Evolutionary conservation across 177 flowering plant species (phyloP), one percentile per base, ranked within the genome.

Genomic region (Vitis hybrid): DNA sequence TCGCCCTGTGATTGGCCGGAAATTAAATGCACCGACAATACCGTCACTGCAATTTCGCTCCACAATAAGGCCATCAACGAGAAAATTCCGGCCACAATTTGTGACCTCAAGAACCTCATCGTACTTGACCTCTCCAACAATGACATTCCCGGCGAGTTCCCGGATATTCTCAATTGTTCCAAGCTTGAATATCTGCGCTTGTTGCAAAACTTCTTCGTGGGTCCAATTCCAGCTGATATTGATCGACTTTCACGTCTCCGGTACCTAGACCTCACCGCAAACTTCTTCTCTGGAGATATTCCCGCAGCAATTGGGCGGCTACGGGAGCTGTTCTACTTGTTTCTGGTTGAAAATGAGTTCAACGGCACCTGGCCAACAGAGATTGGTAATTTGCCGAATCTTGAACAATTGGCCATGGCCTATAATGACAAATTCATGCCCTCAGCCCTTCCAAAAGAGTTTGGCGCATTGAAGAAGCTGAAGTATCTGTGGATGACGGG

Each of bases 1-100:
- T 75, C 85, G 3, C 88, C 83, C 10, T 86, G 90, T 40, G 52
- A 56, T 56, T 86, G 88, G 88, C 83, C 83, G 65, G 85, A 76
- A 60, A 68, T 84, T 14, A 3, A 0, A 4, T 86, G 90, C 30
- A 66, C 46, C 58, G 68, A 74, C 40, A 5, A 35, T 16, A 21
- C 79, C 0, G 88, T 86, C 75, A 74, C 83, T 54, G 83, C 66
- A 16, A 49, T 86, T 10, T 2, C 1, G 1, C 83, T 86, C 62
- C 1, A 18, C 0, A 30, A 74, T 52, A 70, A 62, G 48, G 63
- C 52, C 78, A 76, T 84, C 74, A 65, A 62, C 1, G 70, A 3
- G 1, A 11, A 58, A 30, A 66, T 86, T 40, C 86, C 88, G 1
- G 21, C 74, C 0, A 52, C 71, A 8, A 65, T 86, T 6, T 86